Conservation (phyloP, 202 grass and related monocot species). For the Panicum virgatum region DNA sequence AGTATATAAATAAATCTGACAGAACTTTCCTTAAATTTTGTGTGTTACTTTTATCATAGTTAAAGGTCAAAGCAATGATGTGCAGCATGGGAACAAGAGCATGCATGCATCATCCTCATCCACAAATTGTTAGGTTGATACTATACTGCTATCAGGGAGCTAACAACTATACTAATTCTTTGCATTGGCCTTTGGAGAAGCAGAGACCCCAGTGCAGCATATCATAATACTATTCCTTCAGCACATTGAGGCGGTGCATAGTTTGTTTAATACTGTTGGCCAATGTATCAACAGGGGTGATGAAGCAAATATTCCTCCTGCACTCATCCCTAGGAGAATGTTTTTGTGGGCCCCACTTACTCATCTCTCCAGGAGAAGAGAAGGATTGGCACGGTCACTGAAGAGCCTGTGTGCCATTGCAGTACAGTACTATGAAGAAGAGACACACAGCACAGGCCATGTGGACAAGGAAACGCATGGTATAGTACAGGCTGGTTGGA, state of each 20-base stretch:
- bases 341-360: slow-evolving; percentile 38
- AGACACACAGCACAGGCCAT: slow-evolving; percentile 20
- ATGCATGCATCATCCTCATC: slow-evolving; percentile 19
- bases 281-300: slow-evolving; percentile 35
- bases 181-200: not conserved
- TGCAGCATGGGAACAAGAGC: slow-evolving; percentile 35
- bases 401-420: slow-evolving; percentile 9
- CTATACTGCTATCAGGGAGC: slow-evolving; percentile 26
- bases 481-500: slow-evolving; percentile 25
- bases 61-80: slow-evolving; percentile 23
- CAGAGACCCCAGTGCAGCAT: slow-evolving; percentile 14
- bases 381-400: slow-evolving; percentile 30
- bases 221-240: not conserved
- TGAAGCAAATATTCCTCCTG: slow-evolving; percentile 49
- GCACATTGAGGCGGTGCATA: slow-evolving; percentile 6
- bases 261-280: slow-evolving; percentile 34
- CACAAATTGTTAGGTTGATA: slow-evolving; percentile 27
- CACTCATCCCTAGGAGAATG: slow-evolving; percentile 65
- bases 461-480: slow-evolving; percentile 29
- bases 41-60: not conserved
- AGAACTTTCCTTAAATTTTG: slow-evolving; percentile 24
- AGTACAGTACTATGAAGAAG: slow-evolving; percentile 27
- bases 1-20: slow-evolving; percentile 3
- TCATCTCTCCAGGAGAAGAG: slow-evolving; percentile 24
- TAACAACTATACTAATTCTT: not conserved